phyloP scores from a whole-genome alignment of 2,329 filamentous ascomycete genomes.

The Diaporthe destruens region DNA sequence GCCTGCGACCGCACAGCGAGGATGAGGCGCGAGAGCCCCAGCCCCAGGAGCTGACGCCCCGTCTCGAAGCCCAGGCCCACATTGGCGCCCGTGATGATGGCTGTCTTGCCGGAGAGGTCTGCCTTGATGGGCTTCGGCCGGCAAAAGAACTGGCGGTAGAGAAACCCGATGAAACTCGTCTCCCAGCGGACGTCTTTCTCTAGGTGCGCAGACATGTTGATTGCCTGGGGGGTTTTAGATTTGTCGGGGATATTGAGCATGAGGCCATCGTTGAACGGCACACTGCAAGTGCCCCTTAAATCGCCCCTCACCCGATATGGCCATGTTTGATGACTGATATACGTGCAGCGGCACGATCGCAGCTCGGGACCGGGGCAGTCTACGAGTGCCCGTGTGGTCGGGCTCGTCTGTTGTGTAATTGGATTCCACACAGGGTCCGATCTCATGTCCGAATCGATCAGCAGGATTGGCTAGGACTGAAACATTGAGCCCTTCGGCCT shows the following conservation, averaged over 20 bases:
- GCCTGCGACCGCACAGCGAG: slow-evolving; percentile 41
- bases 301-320: neutral
- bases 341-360: neutral
- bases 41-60: slow-evolving; percentile 41
- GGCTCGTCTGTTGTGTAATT: neutral
- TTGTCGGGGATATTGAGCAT: neutral
- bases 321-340: neutral
- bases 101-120: slow-evolving; percentile 29
- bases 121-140: slow-evolving; percentile 19
- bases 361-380: neutral
- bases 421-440: neutral
- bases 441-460: neutral
- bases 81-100: slow-evolving; percentile 33
- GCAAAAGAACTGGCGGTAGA: slow-evolving; percentile 17
- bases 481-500: neutral
- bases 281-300: too few species aligned
- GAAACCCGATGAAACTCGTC: neutral
- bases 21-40: slow-evolving; percentile 39
- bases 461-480: neutral
- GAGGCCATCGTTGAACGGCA: neutral
- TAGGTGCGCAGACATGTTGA: slow-evolving; percentile 7
- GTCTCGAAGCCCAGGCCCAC: slow-evolving; percentile 42
- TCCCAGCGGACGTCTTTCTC: slow-evolving; percentile 27
- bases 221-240: neutral
- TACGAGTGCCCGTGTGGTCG: too few species aligned